Base-by-base conservation (phyloP, 352 stramenopile genomes). In the Globisporangium cylindrosporum region DNA sequence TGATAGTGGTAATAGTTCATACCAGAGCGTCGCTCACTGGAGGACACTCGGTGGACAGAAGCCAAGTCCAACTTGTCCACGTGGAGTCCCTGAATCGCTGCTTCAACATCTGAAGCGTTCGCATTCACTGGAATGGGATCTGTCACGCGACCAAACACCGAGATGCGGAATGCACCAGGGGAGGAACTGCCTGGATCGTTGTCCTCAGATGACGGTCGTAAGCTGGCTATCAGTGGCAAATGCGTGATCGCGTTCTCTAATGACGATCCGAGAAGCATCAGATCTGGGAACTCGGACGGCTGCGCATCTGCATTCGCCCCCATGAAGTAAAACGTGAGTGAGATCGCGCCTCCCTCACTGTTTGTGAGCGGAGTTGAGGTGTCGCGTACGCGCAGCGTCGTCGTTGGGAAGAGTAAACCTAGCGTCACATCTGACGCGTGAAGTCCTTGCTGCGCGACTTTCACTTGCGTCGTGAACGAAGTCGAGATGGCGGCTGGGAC, bases 341-440 rank as follows among this genome's bases (percentile, higher is more conserved):
- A 66, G 15, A 68, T 55, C 18, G 18, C 38, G 18, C 18, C 43
- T 51, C 43, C 43, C 7, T 18, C 43, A 12, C 24, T 62, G 15
- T 12, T 41, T n/a, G 59, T 14, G 1, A 54, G n/a, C 14, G 29
- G 41, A 20, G 43, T 51, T n/a, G 48, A 48, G 54, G 41, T 59
- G 15, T 60, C 46, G 29, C 54, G 60, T 29, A 72, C 60, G 15
- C 60, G 66, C 24, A 72, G 27, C 4, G 59, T 60, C 43, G n/a
- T 55, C 0, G n/a, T 1, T 0, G 60, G 66, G n/a, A 55, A 67
- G 3, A 67, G 34, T 27, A 62, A 48, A 4, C 51, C 12, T 14
- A 71, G 38, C 5, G 43, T 63, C 53, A 67, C 5, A 29, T 71
- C 59, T 0, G 66, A 66, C 2, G 66, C 51, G 7, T 29, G 25